These are phyloP conservation scores for Sporobolus alterniflorus DNA, from an alignment of 202 grass and related monocot species.

Conservation along the genomic window DNA sequence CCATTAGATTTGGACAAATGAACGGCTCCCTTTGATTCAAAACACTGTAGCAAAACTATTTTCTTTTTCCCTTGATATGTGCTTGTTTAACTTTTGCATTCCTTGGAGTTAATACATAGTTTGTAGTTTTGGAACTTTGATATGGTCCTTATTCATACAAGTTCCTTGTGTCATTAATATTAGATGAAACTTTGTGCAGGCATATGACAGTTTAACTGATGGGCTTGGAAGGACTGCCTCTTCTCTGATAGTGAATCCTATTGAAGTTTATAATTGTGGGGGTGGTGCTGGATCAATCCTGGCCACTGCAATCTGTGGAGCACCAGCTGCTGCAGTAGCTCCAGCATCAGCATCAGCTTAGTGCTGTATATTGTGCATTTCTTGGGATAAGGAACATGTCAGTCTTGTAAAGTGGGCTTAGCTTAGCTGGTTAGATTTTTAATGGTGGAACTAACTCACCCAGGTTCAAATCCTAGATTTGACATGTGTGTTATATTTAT, in stretches of 20 bases:
- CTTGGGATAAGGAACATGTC: slow-evolving; percentile 93
- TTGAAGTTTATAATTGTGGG: slow-evolving; percentile 97
- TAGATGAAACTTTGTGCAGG: slow-evolving; percentile 46
- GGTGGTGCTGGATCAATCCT: slow-evolving; percentile 75
- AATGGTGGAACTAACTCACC: too few species aligned
- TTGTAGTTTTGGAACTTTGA: slow-evolving; percentile 20
- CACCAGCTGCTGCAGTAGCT: slow-evolving; percentile 94
- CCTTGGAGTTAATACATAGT: background rate
- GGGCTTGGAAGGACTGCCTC: slow-evolving; percentile 86
- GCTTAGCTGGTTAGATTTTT: too few species aligned
- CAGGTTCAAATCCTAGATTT: too few species aligned
- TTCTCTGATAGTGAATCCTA: slow-evolving; percentile 76
- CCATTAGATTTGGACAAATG: too few species aligned
- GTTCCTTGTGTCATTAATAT: slow-evolving; percentile 26
- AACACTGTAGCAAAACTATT: too few species aligned
- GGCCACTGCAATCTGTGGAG: slow-evolving; percentile 76
- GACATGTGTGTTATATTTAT: too few species aligned
- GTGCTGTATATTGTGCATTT: slow-evolving; percentile 82
- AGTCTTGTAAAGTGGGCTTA: too few species aligned
- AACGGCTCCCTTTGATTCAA: too few species aligned
- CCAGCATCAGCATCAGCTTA: slow-evolving; percentile 81
- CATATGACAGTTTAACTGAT: slow-evolving; percentile 94
- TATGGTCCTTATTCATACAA: slow-evolving; percentile 5
- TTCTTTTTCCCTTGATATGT: background rate
- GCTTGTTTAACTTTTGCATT: slow-evolving; percentile 27